Base-by-base conservation (phyloP, 2,329 filamentous ascomycete genomes). In the Penicillium hordei region DNA sequence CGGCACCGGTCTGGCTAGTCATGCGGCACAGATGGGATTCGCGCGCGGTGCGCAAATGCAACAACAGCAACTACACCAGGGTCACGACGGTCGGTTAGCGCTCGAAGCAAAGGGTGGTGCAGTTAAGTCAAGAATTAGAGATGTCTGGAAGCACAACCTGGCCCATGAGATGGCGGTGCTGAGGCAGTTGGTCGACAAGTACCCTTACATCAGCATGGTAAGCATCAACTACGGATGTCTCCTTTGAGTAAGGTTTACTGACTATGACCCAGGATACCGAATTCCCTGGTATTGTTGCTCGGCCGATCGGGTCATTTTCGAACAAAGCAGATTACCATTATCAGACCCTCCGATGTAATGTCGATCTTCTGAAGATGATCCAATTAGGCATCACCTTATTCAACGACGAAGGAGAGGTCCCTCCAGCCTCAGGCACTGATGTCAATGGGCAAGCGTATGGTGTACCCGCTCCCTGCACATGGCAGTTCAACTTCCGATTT, bases 401-500 rank as follows among this genome's bases (percentile, higher is more conserved):
- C 79, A 93, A 91, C 62, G 84, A 92, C 59, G 89, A 96, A 60
- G 94, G 94, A 59, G 91, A 97, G 65, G 86, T 91, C 2, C 91
- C 91, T 1, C 90, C 91, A 3, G 82, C 89, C 12, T 86, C 88
- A 63, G 85, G 87, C 25, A 78, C 79, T 31, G 72, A 85, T 59
- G 75, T 80, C 53, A 78, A 79, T 60, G 75, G 80, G 43, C 77
- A 79, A 62, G 75, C 76, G 27, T 82, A 83, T 62, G 77, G 75
- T 21, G 72, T 81, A n/a, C 75, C 75, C 36, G 87, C 91, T 58
- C 93, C 91, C 17, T 95, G 90, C 72, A 95, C 93, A 19, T 99
- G 94, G 94, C 93, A 97, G 67, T 99, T 99, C 83, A 97, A 99
- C 81, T 99, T 99, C 78, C 89, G 93, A 68, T 99, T 97, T 76